Percentiles rank a stretch among this genome's conserved stretches.
Evolutionary conservation across 2,329 filamentous ascomycete genomes (phyloP).

Genomic region (Fusarium sp.): DNA sequence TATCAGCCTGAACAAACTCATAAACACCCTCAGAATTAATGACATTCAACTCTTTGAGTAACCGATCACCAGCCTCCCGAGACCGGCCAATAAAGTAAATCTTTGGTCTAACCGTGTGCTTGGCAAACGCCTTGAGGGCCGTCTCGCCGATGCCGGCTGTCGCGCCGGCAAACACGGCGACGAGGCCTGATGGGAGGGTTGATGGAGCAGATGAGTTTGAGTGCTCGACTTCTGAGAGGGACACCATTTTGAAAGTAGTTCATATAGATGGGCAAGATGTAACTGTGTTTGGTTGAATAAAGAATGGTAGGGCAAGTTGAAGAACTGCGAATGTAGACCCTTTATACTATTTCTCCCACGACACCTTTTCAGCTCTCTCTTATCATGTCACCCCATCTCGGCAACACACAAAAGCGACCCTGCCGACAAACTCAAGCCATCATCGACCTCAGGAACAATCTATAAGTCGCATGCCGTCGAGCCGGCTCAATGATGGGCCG

Average conservation of each 20-base stretch:
- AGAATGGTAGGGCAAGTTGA: background rate
- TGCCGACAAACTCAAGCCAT: background rate
- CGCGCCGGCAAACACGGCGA: conserved; percentile 65
- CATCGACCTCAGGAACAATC: background rate
- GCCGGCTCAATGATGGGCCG: conserved; percentile 18
- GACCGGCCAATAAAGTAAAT: conserved; percentile 66
- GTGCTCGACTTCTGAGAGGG: conserved; percentile 22
- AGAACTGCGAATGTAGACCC: background rate
- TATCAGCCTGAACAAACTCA: conserved; percentile 62
- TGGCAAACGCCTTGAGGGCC: conserved; percentile 59
- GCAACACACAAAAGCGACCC: background rate
- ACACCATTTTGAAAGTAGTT: conserved; percentile 21
- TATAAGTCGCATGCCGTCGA: background rate
- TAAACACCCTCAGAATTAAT: conserved; percentile 59
- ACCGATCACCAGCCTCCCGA: conserved; percentile 49
- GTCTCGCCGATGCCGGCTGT: conserved; percentile 67
- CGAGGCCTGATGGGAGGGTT: conserved; percentile 41
- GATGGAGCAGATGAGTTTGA: conserved; percentile 23
- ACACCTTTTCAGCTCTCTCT: background rate
- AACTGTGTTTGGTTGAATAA: background rate
- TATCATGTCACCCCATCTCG: background rate
- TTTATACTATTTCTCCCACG: background rate
- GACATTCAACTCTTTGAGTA: conserved; percentile 55
- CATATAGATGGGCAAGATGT: background rate
- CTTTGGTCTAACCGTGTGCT: conserved; percentile 54